These are phyloP conservation scores for Pichia gijzeniarum DNA, from an alignment of 805 yeast species.

Conservation along the genomic window DNA sequence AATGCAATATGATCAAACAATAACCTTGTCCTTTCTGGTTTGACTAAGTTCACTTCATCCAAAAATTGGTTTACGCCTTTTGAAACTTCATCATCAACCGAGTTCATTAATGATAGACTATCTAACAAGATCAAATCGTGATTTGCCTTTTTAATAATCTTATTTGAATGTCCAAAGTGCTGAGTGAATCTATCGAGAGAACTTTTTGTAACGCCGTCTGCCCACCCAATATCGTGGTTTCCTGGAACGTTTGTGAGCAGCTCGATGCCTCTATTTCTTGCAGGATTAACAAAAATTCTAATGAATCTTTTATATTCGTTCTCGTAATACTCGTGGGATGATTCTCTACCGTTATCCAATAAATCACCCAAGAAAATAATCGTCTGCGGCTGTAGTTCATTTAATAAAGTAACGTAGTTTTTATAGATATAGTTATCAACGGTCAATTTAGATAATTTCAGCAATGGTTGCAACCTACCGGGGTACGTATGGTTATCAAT, in stretches of 20 bases:
- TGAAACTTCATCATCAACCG: conserved; percentile 36
- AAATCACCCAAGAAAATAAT: conserved; percentile 83
- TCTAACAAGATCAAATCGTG: conserved; percentile 75
- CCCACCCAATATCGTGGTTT: conserved; percentile 95
- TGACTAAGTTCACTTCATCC: conserved; percentile 26
- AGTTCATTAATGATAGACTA: conserved; percentile 69
- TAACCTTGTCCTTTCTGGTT: conserved; percentile 45
- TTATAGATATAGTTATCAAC: conserved; percentile 76
- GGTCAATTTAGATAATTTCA: conserved; percentile 49
- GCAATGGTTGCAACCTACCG: conserved; percentile 46
- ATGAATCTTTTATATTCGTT: conserved; percentile 61
- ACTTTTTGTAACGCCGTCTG: conserved; percentile 52
- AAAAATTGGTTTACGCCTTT: conserved; percentile 49
- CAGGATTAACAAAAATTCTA: conserved; percentile 40
- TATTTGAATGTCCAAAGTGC: conserved; percentile 67
- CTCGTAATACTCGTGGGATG: conserved; percentile 45
- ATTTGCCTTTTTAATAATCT: conserved; percentile 49
- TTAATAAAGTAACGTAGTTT: conserved; percentile 61
- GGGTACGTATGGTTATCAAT: conserved; percentile 88
- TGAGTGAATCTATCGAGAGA: conserved; percentile 58
- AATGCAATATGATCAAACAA: conserved; percentile 84
- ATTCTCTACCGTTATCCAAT: conserved; percentile 81
- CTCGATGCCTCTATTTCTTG: conserved; percentile 27
- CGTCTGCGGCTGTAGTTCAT: conserved; percentile 62
- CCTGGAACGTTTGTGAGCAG: conserved; percentile 59